Evolutionary conservation across 2,329 filamentous ascomycete species (phyloP), one percentile per base, ranked within the genome.

Genomic region (Colletotrichum caudatum): DNA sequence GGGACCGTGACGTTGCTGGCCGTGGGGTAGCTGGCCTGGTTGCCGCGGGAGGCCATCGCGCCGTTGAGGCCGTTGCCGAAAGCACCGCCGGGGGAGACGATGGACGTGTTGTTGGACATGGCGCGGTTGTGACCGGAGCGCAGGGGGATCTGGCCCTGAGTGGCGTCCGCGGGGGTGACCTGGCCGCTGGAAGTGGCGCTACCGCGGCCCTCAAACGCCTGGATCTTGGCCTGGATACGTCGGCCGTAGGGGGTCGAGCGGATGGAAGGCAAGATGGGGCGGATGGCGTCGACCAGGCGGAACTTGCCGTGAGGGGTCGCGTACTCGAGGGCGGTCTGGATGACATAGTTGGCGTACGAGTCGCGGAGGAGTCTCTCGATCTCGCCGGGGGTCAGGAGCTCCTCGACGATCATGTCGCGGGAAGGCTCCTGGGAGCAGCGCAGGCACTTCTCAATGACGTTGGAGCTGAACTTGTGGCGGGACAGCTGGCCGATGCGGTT

Each of bases 401-500:
- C 96, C 46, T 93, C 89, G 70, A 98, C 92, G 82, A 99, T 91
- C 81, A 91, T 87, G 76, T 94, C 92, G 79, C 92, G 94, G 63
- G 92, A 92, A 12, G 88, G 85, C 33, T 90, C 85, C 72, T 93
- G 90, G 46, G 95, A 92, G 79, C 94, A 97, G 68, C 96, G 94
- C 71, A 98, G 85, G 77, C 93, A 95, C 81, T 99, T 99, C 85
- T 99, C 96, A 74, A 99, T 95, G 69, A 99, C 96, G 77, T 99
- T 99, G 78, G 96, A 98, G 84, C 94, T 98, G 85, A 99, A 99
- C 83, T 99, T 99, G 85, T 99, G 96, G 80, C 94, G 95, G 7
- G 96, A 98, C 20, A 88, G 88, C 82, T 82, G 88, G 78, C 80
- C 92, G 84, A 89, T 93, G 85, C 87, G 87, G 76, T 92, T 92